A percentile compares a stretch with the other conserved stretches of the same genome.
These are phyloP conservation scores for Arabidopsis lyrata DNA, from an alignment of 441 rosid species.

Conservation along the genomic window DNA sequence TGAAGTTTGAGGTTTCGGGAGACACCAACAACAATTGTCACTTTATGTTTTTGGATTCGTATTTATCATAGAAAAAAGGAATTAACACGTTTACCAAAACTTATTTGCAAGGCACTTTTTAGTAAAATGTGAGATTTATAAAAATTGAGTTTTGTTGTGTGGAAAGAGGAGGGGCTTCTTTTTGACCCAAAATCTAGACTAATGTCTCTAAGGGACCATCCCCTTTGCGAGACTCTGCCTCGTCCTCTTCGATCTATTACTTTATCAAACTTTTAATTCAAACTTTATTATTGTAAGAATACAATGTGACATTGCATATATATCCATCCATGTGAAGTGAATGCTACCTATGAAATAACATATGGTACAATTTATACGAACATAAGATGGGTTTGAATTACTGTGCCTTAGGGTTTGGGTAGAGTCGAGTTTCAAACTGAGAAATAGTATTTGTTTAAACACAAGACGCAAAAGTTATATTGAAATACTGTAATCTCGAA, in stretches of 20 bases:
- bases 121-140: constrained; percentile 43
- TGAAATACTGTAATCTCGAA: background rate
- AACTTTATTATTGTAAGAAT: constrained; percentile 2
- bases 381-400: background rate
- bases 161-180: constrained; percentile 37
- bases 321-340: background rate
- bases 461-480: background rate
- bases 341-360: background rate
- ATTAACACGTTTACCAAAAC: constrained; percentile 39
- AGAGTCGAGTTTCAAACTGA: background rate
- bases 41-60: constrained; percentile 27
- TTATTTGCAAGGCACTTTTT: constrained; percentile 34
- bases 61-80: constrained; percentile 22
- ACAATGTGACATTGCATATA: constrained; percentile 7
- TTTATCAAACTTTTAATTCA: background rate
- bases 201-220: constrained; percentile 38
- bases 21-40: constrained; percentile 34
- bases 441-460: background rate
- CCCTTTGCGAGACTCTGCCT: constrained; percentile 23
- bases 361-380: background rate
- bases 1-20: constrained; percentile 45
- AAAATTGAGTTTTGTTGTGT: constrained; percentile 33
- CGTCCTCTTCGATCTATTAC: constrained; percentile 13
- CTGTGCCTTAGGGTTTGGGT: constrained; percentile 5
- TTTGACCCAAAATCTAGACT: constrained; percentile 43